Base-by-base conservation (phyloP, 345 rosid genomes). In the Eucalyptus melliodora region DNA sequence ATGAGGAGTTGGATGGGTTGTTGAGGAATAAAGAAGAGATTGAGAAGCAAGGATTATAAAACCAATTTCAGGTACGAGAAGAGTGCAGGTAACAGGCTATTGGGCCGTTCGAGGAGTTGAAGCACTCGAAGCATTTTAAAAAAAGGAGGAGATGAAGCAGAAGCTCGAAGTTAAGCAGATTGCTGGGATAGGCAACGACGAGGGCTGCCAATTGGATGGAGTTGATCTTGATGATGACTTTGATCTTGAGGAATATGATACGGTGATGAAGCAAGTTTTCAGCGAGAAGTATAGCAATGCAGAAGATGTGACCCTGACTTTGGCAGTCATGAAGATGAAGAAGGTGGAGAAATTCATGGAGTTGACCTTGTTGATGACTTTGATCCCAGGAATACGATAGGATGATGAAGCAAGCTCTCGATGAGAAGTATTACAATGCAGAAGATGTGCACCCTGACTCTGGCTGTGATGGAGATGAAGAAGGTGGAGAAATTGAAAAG, bases 21-120 rank as follows among this genome's bases (percentile, higher is more conserved):
- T 87, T 89, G 55, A 91, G 72, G 65, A 96, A 96, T 85, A 97
- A 94, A 67, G 95, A 93, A 42, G 92, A 91, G 89, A 69, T 97
- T 26, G 93, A 94, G 89, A 89, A 37, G 86, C 97, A 94, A 86
- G 99, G 92, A 93, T 65, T 97, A 91, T 49, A 99, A 97, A 91
- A 92, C 87, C 50, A 93, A 88, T 19, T 97, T 88, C 88, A 92
- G 99, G 89, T 94, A 95, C 81, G 96, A 96, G 90, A 97, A 97
- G 94, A 91, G 90, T 89, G 91, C 86, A 16, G 97, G 92, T 34
- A 99, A 95, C 87, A 69, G 94, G 56, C 94, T 96, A 87, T 89
- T 94, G 96, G 96, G 97, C 42, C 94, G 95, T 83, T 94, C 99
- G 99, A 96, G 90, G 99, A 97, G 91, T 45, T 96, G 91, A 97